Evolutionary conservation across 2,329 filamentous ascomycete species (phyloP).

Genomic region (Arthrobotrys pseudoclavata): DNA sequence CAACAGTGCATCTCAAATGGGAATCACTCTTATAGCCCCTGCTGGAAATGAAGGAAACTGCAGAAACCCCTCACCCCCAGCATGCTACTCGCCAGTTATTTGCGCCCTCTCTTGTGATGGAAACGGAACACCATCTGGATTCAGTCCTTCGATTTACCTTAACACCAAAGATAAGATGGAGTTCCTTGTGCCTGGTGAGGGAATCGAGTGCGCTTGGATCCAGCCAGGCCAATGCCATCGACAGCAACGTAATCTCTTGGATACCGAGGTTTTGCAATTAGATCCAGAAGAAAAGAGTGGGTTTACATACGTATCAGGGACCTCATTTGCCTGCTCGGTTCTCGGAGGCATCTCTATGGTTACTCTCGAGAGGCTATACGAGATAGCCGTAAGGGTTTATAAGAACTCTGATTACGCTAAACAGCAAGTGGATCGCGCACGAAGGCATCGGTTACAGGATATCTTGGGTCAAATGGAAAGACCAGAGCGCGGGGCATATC

Average conservation of each 20-base stretch:
- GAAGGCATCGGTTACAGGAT: neutral
- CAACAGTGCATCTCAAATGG: neutral
- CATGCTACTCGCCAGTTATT: neutral
- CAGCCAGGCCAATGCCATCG: neutral
- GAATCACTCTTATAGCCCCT: neutral
- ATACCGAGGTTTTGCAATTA: neutral
- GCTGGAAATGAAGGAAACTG: slow-evolving; percentile 6
- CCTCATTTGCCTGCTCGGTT: slow-evolving; percentile 12
- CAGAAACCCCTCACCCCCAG: neutral
- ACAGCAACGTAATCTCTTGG: neutral
- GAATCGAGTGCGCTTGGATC: slow-evolving; percentile 9
- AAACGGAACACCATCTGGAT: slow-evolving; percentile 5
- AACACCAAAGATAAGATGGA: neutral
- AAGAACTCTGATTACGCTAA: neutral
- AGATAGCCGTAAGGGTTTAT: neutral
- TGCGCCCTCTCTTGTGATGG: slow-evolving; percentile 13
- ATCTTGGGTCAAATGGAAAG: slow-evolving; percentile 3
- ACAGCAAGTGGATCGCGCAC: neutral
- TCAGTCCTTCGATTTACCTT: neutral
- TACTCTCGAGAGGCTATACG: neutral
- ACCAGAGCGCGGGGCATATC: neutral
- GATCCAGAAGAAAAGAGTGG: neutral
- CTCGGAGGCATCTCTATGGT: neutral
- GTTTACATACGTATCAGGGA: neutral
- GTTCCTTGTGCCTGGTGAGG: slow-evolving; percentile 10